These are phyloP conservation scores for Exophiala spinifera DNA, from an alignment of 2,329 filamentous ascomycete genomes.

Conservation along the genomic window DNA sequence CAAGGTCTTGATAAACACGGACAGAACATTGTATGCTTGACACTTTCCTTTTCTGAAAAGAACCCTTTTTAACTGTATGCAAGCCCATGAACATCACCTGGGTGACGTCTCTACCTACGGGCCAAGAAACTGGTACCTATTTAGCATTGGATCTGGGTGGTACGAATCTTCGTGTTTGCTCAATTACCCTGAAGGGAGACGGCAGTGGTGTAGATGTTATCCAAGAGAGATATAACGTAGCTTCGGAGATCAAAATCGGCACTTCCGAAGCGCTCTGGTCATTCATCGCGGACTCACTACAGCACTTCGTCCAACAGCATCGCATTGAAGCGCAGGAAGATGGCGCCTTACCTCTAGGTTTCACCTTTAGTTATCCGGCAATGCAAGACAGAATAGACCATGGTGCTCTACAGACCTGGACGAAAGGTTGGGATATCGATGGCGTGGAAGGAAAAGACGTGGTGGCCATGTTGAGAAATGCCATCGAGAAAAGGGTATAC, in stretches of 20 bases:
- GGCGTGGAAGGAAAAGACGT: constrained; percentile 86
- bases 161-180: constrained; percentile 84
- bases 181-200: constrained; percentile 81
- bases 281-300: constrained; percentile 86
- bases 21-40: constrained; percentile 7
- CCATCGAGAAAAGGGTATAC: constrained; percentile 64
- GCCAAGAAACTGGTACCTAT: constrained; percentile 76
- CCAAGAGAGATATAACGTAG: constrained; percentile 84
- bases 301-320: constrained; percentile 85
- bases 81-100: constrained; percentile 97
- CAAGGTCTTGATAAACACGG: constrained; percentile 2
- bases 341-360: constrained; percentile 70
- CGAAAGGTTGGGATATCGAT: constrained; percentile 91
- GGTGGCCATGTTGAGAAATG: constrained; percentile 74
- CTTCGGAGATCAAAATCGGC: constrained; percentile 76
- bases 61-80: constrained; percentile 1
- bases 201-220: constrained; percentile 87
- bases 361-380: constrained; percentile 94
- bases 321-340: constrained; percentile 54
- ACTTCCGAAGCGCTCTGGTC: constrained; percentile 79
- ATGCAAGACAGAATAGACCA: constrained; percentile 92
- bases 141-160: constrained; percentile 87
- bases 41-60: background rate
- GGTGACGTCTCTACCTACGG: constrained; percentile 86
- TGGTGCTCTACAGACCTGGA: constrained; percentile 90